Conservation (phyloP, 805 yeast species). For the Wickerhamiella cacticola region DNA sequence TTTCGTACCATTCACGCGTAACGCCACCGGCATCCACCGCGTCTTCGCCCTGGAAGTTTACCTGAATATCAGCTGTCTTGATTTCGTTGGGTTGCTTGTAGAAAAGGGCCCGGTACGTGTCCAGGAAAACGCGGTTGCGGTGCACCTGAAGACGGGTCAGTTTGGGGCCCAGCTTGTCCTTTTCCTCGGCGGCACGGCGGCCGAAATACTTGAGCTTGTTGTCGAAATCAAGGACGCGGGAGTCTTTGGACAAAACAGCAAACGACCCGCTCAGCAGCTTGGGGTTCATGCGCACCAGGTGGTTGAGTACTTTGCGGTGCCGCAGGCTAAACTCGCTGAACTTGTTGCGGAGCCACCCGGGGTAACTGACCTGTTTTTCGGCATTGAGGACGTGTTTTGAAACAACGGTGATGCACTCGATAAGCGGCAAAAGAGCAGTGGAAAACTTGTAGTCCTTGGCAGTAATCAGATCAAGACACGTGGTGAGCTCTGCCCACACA, state of each 20-base stretch:
- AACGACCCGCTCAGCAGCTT: conserved; percentile 94
- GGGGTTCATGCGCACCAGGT: conserved; percentile 83
- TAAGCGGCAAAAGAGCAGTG: conserved; percentile 69
- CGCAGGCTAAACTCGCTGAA: conserved; percentile 81
- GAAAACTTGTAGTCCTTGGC: conserved; percentile 50
- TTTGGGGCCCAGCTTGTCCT: conserved; percentile 23
- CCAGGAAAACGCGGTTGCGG: conserved; percentile 84
- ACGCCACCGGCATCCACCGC: conserved; percentile 99
- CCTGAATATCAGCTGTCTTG: conserved; percentile 37
- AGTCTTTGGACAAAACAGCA: conserved; percentile 74
- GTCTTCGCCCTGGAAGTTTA: conserved; percentile 81
- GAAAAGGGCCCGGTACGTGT: conserved; percentile 72
- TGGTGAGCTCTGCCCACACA: conserved; percentile 62
- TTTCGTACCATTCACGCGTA: conserved; percentile 96
- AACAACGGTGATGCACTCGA: conserved; percentile 92
- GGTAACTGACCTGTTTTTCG: conserved; percentile 41
- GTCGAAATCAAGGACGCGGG: conserved; percentile 85
- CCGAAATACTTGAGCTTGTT: conserved; percentile 81
- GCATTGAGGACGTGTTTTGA: conserved; percentile 66
- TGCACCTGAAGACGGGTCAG: conserved; percentile 56
- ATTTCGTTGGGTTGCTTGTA: conserved; percentile 67
- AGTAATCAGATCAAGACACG: conserved; percentile 57
- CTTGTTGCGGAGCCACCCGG: conserved; percentile 62
- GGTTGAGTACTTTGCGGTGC: conserved; percentile 76
- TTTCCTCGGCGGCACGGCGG: conserved; percentile 37